These are phyloP conservation scores for Fusarium veterinarium DNA, from an alignment of 2,329 filamentous ascomycete species.

Conservation along the genomic window DNA sequence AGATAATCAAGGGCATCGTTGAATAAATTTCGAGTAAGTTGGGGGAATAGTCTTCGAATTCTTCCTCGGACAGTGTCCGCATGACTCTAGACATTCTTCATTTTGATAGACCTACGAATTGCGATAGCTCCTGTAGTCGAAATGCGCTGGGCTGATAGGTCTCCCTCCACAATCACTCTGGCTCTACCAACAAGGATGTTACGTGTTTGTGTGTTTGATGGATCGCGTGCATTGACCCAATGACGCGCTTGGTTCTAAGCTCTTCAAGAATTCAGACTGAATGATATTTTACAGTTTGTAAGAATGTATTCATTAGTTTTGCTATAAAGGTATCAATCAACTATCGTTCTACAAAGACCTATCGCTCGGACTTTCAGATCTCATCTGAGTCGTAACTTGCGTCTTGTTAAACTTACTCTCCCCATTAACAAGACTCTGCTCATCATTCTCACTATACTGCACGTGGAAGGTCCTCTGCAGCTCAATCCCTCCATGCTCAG, in stretches of 20 bases:
- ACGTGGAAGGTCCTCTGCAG: conserved; percentile 41
- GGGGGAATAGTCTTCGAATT: rapidly evolving
- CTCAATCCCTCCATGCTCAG: conserved; percentile 41
- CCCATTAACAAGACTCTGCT: conserved; percentile 33
- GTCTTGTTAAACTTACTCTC: conserved; percentile 7
- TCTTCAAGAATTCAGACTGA: background rate
- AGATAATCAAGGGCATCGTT: background rate
- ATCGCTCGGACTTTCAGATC: conserved; percentile 18
- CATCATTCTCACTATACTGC: conserved; percentile 42
- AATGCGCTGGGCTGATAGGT: rapidly evolving
- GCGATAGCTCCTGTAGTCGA: rapidly evolving
- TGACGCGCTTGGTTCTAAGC: rapidly evolving
- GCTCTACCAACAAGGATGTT: background rate
- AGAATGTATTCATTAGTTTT: background rate
- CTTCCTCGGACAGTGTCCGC: rapidly evolving
- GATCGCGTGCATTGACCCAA: background rate
- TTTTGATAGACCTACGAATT: rapidly evolving
- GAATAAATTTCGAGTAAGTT: background rate
- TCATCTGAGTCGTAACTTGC: conserved; percentile 22
- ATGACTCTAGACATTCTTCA: rapidly evolving
- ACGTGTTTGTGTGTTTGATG: background rate
- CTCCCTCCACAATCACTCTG: rapidly evolving
- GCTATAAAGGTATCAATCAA: background rate
- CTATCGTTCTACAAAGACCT: conserved; percentile 6
- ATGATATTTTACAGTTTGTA: too few relatives aligned